Evolutionary conservation across 2,329 filamentous ascomycete genomes (phyloP).

Genomic region (Bretziella fagacearum): DNA sequence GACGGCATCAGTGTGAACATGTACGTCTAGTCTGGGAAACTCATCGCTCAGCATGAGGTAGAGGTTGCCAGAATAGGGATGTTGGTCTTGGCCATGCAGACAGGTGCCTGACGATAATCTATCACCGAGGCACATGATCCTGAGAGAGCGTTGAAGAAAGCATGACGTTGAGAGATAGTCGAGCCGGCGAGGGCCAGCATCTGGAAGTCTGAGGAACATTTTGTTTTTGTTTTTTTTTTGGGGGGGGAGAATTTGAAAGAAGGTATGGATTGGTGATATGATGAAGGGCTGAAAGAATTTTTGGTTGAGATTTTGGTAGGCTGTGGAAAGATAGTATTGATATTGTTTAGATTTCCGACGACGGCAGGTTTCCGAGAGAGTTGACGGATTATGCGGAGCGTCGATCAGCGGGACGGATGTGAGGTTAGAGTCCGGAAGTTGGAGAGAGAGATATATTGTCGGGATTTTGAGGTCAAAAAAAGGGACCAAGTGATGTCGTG

Average conservation of each 20-base stretch:
- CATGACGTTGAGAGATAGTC: too few species aligned
- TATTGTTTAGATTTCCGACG: background rate
- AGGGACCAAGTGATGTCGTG: too few species aligned
- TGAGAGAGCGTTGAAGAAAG: slow-evolving; percentile 21
- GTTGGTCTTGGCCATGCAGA: slow-evolving; percentile 29
- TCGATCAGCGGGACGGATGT: background rate
- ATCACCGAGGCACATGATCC: slow-evolving; percentile 48
- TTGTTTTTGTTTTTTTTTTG: background rate
- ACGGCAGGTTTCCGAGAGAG: background rate
- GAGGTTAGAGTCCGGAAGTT: background rate
- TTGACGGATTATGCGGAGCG: background rate
- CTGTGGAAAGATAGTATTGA: background rate
- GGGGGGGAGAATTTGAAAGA: background rate
- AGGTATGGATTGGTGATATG: background rate
- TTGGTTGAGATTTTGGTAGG: background rate
- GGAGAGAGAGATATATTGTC: background rate
- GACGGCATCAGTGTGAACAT: slow-evolving; percentile 30
- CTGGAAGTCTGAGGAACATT: slow-evolving; percentile 12
- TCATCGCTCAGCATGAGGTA: slow-evolving; percentile 28
- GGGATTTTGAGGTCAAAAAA: background rate
- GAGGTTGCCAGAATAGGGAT: slow-evolving; percentile 38
- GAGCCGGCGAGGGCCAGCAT: background rate
- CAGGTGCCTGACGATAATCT: slow-evolving; percentile 34
- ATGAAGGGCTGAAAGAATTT: too few species aligned
- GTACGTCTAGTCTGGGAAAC: slow-evolving; percentile 28